A percentile compares a stretch with the other conserved stretches of the same genome.
Evolutionary conservation across 2,329 filamentous ascomycete genomes (phyloP).

Genomic region (Epicoccum sorghinum): DNA sequence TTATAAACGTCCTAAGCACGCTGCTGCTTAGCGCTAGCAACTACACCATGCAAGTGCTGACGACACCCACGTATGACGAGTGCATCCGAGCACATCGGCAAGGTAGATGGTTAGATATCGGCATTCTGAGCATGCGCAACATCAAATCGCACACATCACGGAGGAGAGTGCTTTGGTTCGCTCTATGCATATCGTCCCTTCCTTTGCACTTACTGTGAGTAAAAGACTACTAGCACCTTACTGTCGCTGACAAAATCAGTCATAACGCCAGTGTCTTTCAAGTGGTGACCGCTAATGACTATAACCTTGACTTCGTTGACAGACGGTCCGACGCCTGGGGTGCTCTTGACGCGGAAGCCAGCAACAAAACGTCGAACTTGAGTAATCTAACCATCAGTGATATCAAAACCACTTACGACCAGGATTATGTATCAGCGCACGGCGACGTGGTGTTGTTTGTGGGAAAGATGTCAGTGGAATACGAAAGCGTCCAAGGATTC

Average conservation of each 20-base stretch:
- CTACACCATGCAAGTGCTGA: slow-evolving; percentile 36
- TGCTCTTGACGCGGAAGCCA: no score
- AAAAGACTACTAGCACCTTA: no score
- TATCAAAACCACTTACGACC: neutral
- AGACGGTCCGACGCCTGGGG: neutral
- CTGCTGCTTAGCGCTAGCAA: slow-evolving; percentile 28
- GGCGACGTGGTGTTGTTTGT: neutral
- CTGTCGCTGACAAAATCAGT: slow-evolving; percentile 11
- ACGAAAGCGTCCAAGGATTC: neutral
- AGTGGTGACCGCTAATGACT: slow-evolving; percentile 20
- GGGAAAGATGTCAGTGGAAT: neutral
- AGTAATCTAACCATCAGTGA: neutral
- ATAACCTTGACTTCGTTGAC: slow-evolving; percentile 16
- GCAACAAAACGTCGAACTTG: neutral
- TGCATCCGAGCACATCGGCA: slow-evolving; percentile 29
- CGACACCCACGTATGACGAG: slow-evolving; percentile 29
- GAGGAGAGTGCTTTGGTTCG: slow-evolving; percentile 11
- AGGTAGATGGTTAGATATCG: slow-evolving; percentile 49
- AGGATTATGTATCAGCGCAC: neutral
- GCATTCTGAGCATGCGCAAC: slow-evolving; percentile 52
- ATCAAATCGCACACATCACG: slow-evolving; percentile 19
- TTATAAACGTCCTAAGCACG: slow-evolving; percentile 55
- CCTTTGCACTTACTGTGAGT: slow-evolving; percentile 48
- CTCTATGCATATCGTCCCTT: slow-evolving; percentile 36
- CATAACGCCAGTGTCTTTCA: slow-evolving; percentile 32